Percentiles rank a stretch among this genome's conserved stretches.
phyloP scores from a whole-genome alignment of 2,329 filamentous ascomycete genomes.

The Plenodomus biglobosus region DNA sequence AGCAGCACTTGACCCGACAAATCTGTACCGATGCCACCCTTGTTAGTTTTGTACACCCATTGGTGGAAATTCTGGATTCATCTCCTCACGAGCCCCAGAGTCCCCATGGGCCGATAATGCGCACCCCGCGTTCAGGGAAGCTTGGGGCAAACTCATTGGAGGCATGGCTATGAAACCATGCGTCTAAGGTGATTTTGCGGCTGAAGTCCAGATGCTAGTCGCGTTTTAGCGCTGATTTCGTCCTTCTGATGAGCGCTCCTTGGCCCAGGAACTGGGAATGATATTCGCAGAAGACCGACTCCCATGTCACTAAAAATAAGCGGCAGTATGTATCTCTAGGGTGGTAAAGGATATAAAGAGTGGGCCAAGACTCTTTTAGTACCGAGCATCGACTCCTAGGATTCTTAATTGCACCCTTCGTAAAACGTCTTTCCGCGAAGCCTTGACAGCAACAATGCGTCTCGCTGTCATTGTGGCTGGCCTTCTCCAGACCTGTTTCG shows the following conservation, averaged over 20 bases:
- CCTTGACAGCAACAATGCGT: slow-evolving; percentile 14
- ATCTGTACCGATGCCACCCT: not conserved
- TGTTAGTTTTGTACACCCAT: not conserved
- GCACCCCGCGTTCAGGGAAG: slow-evolving; percentile 17
- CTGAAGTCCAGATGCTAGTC: not conserved
- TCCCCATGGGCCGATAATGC: slow-evolving; percentile 1
- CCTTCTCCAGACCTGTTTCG: slow-evolving; percentile 18
- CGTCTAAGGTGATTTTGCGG: not conserved
- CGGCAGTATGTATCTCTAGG: not conserved
- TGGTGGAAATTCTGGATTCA: slow-evolving; percentile 25
- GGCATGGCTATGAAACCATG: not conserved
- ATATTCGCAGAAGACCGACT: not conserved
- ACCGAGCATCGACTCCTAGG: not conserved
- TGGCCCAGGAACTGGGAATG: not conserved
- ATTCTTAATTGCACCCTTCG: not conserved
- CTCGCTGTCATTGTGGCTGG: slow-evolving; percentile 5
- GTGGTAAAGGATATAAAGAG: not conserved
- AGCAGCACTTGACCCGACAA: not conserved
- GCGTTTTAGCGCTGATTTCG: not conserved
- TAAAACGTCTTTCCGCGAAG: not conserved
- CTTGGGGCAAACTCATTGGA: slow-evolving; percentile 3
- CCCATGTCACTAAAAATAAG: not conserved
- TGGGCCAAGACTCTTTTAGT: not conserved
- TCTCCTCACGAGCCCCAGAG: slow-evolving; percentile 17
- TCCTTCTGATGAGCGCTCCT: not conserved